Base-by-base conservation (phyloP, 768 basidiomycete genomes). In the Filobasidium floriforme region DNA sequence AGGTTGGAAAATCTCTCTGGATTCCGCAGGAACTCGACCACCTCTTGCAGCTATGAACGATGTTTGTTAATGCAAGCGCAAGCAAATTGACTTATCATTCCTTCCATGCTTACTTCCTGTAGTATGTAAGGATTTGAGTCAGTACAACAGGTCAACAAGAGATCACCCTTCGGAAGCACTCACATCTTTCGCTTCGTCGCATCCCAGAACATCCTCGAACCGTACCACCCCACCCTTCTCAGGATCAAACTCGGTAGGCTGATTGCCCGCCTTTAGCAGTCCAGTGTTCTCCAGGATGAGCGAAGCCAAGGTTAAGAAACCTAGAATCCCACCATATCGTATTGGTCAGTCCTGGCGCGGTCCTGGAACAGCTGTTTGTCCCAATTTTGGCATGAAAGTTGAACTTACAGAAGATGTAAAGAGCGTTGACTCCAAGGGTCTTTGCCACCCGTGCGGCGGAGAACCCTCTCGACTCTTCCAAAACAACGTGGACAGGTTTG, bases 201-300 rank as follows among this genome's bases (percentile, higher is more conserved):
- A 89, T 37, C 96, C 96, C 70, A 98, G 93, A 6, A 99, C 92
- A 79, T 99, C 96, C 69, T 85, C 87, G 75, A 99, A 98, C 73
- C 85, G 92, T 79, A 93, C 88, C 0, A 85, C 82, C 72, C 89
- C 90, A 37, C 87, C 89, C 75, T 88, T 79, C 66, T 73, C 76
- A 0, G 90, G 88, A 71, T 92, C 88, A 73, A 92, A 97, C 72
- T 93, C 87, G 29, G 87, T 80, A 67, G 88, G 86, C 37, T 85
- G 85, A 10, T 75, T 72, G 3, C 88, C 91, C 6, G 89, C 86
- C 80, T 94, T 94, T 81, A 96, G 85, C 49, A 97, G 82, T 3
- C 93, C 93, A 28, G 90, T 88, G 77, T 91, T 93, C 79, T 97
- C 94, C 72, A 97, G 85, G 71, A 96, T 82, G 41, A 96, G 87